Conservation (phyloP, 192 early-diverging fungal species). For the Tieghemiomyces parasiticus region DNA sequence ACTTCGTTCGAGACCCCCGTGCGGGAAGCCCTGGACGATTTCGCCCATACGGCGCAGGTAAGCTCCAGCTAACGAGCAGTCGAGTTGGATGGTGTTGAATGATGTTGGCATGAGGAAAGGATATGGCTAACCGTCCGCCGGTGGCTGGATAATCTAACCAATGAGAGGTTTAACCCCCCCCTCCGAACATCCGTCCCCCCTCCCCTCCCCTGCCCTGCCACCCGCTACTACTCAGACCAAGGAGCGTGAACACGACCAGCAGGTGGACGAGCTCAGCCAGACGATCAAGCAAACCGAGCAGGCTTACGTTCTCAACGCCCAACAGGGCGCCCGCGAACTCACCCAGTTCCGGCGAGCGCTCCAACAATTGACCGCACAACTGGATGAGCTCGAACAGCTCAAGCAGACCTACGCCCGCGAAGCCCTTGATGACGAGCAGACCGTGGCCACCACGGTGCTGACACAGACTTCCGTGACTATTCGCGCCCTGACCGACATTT, state of each 20-base stretch:
- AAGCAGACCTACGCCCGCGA: conserved; percentile 5
- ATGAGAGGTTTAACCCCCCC: too few species aligned
- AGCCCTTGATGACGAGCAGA: not conserved
- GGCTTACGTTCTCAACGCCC: not conserved
- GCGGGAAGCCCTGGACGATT: not conserved
- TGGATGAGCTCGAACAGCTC: conserved; percentile 8
- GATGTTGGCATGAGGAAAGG: too few species aligned
- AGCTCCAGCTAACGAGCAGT: too few species aligned
- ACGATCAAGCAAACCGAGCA: conserved; percentile 1
- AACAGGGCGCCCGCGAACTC: conserved; percentile 1
- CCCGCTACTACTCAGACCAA: too few species aligned
- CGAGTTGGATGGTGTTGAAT: too few species aligned
- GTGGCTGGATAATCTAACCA: too few species aligned
- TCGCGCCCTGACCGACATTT: conserved; percentile 6
- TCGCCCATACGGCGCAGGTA: not conserved
- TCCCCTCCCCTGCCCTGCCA: too few species aligned
- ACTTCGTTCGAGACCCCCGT: not conserved
- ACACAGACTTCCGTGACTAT: not conserved
- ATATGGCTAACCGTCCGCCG: too few species aligned
- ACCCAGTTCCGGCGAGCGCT: conserved; percentile 5
- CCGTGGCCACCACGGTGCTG: not conserved
- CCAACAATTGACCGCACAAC: not conserved
- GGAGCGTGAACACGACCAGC: not conserved
- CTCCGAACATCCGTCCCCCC: too few species aligned
- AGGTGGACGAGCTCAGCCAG: not conserved